Evolutionary conservation across 257 asterid species (phyloP), one percentile per base, ranked within the genome.

Genomic region (Penstemon davidsonii): DNA sequence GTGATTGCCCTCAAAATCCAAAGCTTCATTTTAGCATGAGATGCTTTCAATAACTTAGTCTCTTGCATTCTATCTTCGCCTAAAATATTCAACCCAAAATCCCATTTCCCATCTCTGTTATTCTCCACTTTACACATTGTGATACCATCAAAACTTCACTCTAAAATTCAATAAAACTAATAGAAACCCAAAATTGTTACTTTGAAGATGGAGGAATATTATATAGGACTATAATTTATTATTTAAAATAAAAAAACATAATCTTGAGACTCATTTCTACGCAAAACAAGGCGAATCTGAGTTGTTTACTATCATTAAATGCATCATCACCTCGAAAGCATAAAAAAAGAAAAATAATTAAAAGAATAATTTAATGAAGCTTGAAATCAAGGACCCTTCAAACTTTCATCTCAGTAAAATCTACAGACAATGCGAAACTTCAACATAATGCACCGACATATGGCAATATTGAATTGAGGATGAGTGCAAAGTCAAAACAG

Each of bases 241-340:
- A 25, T 25, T 25, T 11, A 33, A 55, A 61, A n/a, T n/a, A n/a
- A 5, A 15, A 63, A 61, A 45, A 63, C n/a, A 55, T 7, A 38
- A 10, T n/a, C 50, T 62, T 25, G 44, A 47, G 62, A 56, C 50
- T 53, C 39, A 37, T 69, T 52, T 55, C 5, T 70, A 69, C 71
- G 78, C 77, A 80, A 68, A 83, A 80, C 80, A 74, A 72, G 88
- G 80, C 69, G 83, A 80, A 80, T 83, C 85, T 72, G 44, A 71
- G 57, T 73, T 43, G 75, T 55, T 52, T 66, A 59, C 71, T 11
- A 58, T 8, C 72, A 79, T 65, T 79, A 71, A 79, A 77, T 77
- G 76, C 78, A 52, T 41, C 67, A 11, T 67, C 33, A 1, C 33
- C 80, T 79, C 78, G 80, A 79, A 67, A 59, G 8, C 58, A 6